A percentile compares a stretch with the other conserved stretches of the same genome.
Evolutionary conservation across 1,284 basidiomycete genomes (phyloP).

Genomic region (Mycosarcoma mackinlayi): DNA sequence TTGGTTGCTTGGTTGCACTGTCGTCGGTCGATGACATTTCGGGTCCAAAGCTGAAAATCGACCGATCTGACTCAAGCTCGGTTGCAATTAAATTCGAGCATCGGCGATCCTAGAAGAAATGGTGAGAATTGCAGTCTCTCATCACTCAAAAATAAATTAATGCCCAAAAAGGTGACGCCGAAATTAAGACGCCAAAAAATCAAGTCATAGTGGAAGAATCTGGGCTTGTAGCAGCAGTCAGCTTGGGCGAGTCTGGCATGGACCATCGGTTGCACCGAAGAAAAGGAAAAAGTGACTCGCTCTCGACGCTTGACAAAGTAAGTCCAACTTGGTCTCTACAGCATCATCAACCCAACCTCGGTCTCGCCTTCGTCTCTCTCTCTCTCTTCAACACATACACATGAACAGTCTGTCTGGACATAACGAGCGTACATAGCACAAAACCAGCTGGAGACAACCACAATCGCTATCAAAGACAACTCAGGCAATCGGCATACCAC

Average conservation of each 20-base stretch:
- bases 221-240: neutral
- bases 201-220: too few relatives aligned
- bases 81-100: neutral
- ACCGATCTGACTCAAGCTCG: slow-evolving; percentile 15
- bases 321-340: neutral
- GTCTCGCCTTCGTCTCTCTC: too few relatives aligned
- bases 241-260: too few relatives aligned
- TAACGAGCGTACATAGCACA: too few relatives aligned
- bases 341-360: neutral
- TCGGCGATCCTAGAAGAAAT: slow-evolving; percentile 38
- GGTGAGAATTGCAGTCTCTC: neutral
- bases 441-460: too few relatives aligned
- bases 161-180: neutral
- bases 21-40: neutral
- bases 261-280: slow-evolving; percentile 15
- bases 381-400: neutral
- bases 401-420: neutral
- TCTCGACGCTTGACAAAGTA: neutral
- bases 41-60: slow-evolving; percentile 11
- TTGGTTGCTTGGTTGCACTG: too few relatives aligned
- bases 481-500: too few relatives aligned
- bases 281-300: slow-evolving; percentile 22
- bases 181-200: neutral
- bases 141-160: slow-evolving; percentile 1
- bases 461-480: too few relatives aligned